These are phyloP conservation scores for Tolypocladium tropicale DNA, from an alignment of 2,329 filamentous ascomycete species.

Conservation along the genomic window DNA sequence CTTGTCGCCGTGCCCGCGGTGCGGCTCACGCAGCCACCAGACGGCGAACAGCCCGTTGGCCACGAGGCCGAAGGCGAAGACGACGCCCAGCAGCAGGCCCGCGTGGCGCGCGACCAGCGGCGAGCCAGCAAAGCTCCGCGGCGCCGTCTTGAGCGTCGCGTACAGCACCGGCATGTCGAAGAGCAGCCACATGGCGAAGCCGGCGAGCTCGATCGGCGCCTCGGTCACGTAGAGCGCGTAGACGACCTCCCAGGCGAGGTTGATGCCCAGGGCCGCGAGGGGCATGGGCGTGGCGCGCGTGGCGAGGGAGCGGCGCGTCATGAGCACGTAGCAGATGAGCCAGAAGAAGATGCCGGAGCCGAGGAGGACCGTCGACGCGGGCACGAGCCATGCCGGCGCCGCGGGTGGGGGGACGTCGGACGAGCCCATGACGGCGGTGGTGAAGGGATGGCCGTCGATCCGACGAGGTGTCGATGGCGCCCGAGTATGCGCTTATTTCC, in stretches of 20 bases:
- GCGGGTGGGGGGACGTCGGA: conserved; percentile 25
- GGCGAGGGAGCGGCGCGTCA: conserved; percentile 31
- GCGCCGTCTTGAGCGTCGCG: conserved; percentile 31
- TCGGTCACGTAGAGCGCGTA: conserved; percentile 37
- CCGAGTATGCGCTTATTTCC: too few species aligned
- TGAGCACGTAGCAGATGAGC: conserved; percentile 35
- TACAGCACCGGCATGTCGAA: conserved; percentile 38
- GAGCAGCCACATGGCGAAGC: conserved; percentile 37
- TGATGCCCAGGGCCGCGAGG: conserved; percentile 34
- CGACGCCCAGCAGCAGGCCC: conserved; percentile 20
- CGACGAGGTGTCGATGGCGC: background rate
- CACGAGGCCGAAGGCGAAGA: conserved; percentile 24
- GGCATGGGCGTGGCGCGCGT: conserved; percentile 40
- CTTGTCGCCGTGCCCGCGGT: conserved; percentile 30
- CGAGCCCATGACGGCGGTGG: conserved; percentile 22
- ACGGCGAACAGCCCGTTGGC: conserved; percentile 31
- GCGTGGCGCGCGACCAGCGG: conserved; percentile 31
- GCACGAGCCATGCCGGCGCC: conserved; percentile 26
- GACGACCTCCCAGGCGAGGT: conserved; percentile 42
- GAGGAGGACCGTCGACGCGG: conserved; percentile 22
- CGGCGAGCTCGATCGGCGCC: conserved; percentile 27
- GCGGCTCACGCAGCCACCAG: conserved; percentile 36
- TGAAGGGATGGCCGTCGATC: background rate
- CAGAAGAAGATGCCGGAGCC: conserved; percentile 27
- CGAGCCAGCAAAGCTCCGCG: conserved; percentile 29